A percentile compares a stretch with the other conserved stretches of the same genome.
phyloP scores from a whole-genome alignment of 495 filamentous ascomycete genomes.

The Trichoderma gamsii region DNA sequence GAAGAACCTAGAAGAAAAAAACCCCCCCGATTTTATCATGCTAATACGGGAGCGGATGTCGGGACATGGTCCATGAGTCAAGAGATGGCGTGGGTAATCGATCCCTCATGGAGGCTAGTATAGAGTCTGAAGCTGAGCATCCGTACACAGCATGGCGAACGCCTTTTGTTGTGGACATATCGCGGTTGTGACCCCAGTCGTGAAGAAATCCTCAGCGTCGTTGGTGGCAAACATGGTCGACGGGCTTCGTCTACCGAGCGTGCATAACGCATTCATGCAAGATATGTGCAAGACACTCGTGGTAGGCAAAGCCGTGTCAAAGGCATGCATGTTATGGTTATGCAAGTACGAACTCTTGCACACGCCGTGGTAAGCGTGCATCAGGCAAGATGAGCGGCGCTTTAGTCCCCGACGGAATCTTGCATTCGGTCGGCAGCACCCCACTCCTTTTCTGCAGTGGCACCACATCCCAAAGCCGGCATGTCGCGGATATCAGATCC shows the following conservation, averaged over 20 bases:
- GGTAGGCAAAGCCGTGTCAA: background rate
- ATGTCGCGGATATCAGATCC: constrained; percentile 14
- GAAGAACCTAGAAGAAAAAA: no score
- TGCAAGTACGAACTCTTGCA: constrained; percentile 11
- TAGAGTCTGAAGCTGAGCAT: background rate
- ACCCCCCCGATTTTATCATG: no score
- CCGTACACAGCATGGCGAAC: background rate
- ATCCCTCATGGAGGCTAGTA: background rate
- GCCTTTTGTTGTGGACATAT: background rate
- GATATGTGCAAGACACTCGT: background rate
- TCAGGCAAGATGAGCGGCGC: constrained; percentile 12
- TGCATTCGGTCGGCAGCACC: constrained; percentile 13
- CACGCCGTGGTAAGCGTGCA: constrained; percentile 8
- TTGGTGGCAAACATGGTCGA: constrained; percentile 6
- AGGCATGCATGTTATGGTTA: background rate
- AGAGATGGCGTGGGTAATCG: background rate
- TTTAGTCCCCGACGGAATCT: constrained; percentile 14
- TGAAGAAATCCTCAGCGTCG: background rate
- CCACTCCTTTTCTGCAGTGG: constrained; percentile 13
- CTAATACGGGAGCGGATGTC: background rate
- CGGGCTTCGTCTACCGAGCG: background rate
- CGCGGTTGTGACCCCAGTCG: background rate
- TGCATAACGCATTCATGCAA: background rate
- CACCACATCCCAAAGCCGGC: constrained; percentile 8
- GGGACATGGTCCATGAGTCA: background rate